These are phyloP conservation scores for Pyrus betulifolia DNA, from an alignment of 306 rosid genomes.

Conservation along the genomic window DNA sequence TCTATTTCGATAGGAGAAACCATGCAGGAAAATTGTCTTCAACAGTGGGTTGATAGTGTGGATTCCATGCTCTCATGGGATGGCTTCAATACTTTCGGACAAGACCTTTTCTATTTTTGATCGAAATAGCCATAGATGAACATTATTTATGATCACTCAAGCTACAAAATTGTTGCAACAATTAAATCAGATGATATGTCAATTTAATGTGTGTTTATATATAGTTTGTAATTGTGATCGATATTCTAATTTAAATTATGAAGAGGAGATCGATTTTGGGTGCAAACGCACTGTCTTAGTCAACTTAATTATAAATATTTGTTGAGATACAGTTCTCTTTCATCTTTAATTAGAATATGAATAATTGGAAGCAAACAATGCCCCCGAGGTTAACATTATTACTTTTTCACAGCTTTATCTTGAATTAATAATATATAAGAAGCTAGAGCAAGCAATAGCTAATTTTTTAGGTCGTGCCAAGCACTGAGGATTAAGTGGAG, in stretches of 20 bases:
- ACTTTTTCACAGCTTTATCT: too few species aligned
- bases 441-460: background rate
- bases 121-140: constrained; percentile 7
- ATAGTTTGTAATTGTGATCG: background rate
- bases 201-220: background rate
- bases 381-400: too few species aligned
- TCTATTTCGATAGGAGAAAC: constrained; percentile 38
- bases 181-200: background rate
- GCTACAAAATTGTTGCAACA: constrained; percentile 3
- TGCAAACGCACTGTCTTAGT: too few species aligned
- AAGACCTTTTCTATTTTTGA: constrained; percentile 36
- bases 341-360: background rate
- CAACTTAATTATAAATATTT: background rate
- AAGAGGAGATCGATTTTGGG: too few species aligned
- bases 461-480: constrained; percentile 30
- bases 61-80: constrained; percentile 60
- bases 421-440: too few species aligned
- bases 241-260: too few species aligned
- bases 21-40: constrained; percentile 25
- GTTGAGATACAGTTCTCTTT: background rate
- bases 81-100: constrained; percentile 39
- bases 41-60: constrained; percentile 44
- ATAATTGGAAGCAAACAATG: too few species aligned
- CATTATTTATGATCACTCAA: constrained; percentile 3
- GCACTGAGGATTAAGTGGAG: constrained; percentile 24